Base-by-base conservation (phyloP, 2,329 filamentous ascomycete species). In the Epichloe elymi region DNA sequence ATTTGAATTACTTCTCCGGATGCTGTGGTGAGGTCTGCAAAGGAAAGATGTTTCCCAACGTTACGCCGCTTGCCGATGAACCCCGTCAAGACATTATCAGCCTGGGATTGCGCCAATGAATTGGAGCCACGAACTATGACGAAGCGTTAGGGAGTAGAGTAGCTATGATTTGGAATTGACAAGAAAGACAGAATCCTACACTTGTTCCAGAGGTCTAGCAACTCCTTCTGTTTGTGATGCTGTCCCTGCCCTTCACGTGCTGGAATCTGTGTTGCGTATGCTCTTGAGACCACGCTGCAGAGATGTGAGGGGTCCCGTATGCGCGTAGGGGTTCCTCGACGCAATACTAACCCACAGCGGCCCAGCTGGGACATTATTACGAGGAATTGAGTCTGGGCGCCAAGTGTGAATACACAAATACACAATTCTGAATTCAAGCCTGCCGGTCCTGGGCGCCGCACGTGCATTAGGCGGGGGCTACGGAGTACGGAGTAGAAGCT, bases 11-110 rank as follows among this genome's bases (percentile, higher is more conserved):
- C 65, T 42, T 73, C 57, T 4, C 67, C 62, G 0, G 64, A 65
- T 0, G 66, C 58, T 3, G 65, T 64, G 38, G 69, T 69, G 20
- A 73, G 62, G 58, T 83, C 75, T 46, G 82, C 82, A 61, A 95
- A 95, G 2, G 79, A 79, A 19, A 94, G 70, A 39, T 77, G 80
- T 50, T 82, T 82, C 30, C 80, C 81, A 20, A 89, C 71, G 58
- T 86, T 80, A 54, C 80, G 76, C 33, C 81, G 75, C 53, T 79
- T 80, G 26, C 81, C 80, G 0, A 95, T 66, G 58, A 90, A 93
- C 19, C 90, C 90, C 5, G 65, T 56, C 12, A 55, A 58, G 48
- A 54, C 49, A 2, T 57, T 55, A 0, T 61, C 53, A 5, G 39
- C 48, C 10, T 54, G 52, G 2, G 51, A 39, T 3, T 60, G 57